phyloP scores from a whole-genome alignment of 1,139 yeast genomes.

The Eremothecium gossypii region DNA sequence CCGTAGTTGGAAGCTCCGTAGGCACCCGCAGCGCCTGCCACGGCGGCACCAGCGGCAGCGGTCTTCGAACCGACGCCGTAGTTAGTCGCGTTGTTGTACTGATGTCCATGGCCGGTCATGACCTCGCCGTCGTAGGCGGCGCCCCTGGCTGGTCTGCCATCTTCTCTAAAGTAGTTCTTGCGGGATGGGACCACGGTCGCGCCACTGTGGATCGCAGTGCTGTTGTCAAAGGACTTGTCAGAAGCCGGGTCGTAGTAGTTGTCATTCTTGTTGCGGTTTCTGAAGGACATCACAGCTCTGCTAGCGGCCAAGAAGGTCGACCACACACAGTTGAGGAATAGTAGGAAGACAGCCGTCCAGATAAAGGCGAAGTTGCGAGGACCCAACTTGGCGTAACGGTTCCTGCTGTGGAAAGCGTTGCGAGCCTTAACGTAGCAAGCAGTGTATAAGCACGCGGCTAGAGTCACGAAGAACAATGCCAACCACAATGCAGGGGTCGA shows the following conservation, averaged over 20 bases:
- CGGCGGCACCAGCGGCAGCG: conserved; percentile 1
- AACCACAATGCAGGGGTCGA: conserved; percentile 25
- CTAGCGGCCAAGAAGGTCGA: conserved; percentile 8
- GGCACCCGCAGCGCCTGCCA: background rate
- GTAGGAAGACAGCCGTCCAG: conserved; percentile 51
- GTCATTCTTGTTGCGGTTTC: conserved; percentile 1
- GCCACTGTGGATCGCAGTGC: conserved; percentile 5
- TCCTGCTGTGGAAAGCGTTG: conserved; percentile 42
- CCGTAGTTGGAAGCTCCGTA: background rate
- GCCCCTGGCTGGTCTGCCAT: background rate
- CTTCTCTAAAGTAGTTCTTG: background rate
- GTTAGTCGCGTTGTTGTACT: background rate
- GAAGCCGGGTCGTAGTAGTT: conserved; percentile 3
- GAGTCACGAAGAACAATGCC: conserved; percentile 44
- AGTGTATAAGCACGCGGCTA: conserved; percentile 56
- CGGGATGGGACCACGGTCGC: background rate
- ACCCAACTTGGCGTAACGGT: conserved; percentile 44
- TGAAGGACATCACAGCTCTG: conserved; percentile 2
- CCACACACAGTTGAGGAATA: conserved; percentile 32
- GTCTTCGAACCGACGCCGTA: background rate
- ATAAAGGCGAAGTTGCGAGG: conserved; percentile 50
- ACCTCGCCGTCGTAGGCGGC: conserved; percentile 2
- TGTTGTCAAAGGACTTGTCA: conserved; percentile 3
- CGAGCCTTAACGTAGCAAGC: conserved; percentile 59
- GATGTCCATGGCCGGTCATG: background rate